phyloP scores from a whole-genome alignment of 2,329 filamentous ascomycete genomes.

The Cytospora piceae region DNA sequence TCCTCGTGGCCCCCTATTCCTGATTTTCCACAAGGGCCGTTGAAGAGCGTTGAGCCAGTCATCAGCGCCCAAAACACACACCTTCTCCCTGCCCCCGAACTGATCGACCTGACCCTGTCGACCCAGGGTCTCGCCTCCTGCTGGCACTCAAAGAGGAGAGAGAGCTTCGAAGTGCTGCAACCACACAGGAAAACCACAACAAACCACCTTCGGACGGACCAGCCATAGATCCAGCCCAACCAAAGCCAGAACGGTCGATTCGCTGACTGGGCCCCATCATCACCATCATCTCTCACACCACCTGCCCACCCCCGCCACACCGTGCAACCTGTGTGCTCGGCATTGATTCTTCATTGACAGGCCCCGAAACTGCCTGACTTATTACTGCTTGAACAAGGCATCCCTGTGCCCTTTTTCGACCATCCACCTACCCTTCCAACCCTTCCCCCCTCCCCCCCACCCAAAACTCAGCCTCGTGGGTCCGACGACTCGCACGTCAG shows the following conservation, averaged over 20 bases:
- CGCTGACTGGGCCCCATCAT: constrained; percentile 26
- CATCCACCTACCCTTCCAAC: too few relatives aligned
- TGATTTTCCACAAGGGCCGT: constrained; percentile 14
- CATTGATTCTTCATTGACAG: too few relatives aligned
- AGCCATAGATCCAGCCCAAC: not conserved
- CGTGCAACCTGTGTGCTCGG: not conserved
- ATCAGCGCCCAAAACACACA: not conserved
- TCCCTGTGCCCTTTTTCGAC: too few relatives aligned
- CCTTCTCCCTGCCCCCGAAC: constrained; percentile 16
- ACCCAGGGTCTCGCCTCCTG: constrained; percentile 28
- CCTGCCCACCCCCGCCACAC: constrained; percentile 15
- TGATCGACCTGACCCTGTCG: constrained; percentile 28
- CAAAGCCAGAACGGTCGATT: constrained; percentile 29
- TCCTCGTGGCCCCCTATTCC: constrained; percentile 28
- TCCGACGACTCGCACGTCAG: constrained; percentile 30
- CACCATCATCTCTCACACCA: constrained; percentile 25
- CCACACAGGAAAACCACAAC: constrained; percentile 5
- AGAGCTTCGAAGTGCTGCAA: too few relatives aligned
- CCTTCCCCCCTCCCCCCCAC: constrained; percentile 20
- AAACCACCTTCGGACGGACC: too few relatives aligned
- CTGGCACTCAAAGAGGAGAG: too few relatives aligned
- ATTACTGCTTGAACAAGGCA: too few relatives aligned
- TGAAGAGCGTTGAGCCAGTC: constrained; percentile 30
- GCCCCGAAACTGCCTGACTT: too few relatives aligned
- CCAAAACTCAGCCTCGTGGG: constrained; percentile 30